Base-by-base conservation (phyloP, 116 monocot species). In the Cymodocea nodosa region DNA sequence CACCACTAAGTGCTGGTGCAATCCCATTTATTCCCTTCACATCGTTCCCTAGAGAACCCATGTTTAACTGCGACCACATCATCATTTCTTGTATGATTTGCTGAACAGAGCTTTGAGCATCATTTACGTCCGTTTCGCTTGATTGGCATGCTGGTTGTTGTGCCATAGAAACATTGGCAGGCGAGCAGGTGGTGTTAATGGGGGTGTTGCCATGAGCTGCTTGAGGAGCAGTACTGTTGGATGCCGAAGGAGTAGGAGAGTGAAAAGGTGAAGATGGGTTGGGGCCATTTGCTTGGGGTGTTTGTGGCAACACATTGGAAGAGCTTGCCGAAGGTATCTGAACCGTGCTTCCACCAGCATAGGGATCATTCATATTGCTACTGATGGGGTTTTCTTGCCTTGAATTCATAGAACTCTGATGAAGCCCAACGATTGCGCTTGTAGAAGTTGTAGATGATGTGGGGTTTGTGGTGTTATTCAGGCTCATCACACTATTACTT, bases 81-180 rank as follows among this genome's bases (percentile, higher is more conserved):
- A n/a, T n/a, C n/a, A n/a, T n/a, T n/a, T n/a, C n/a, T 63, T 90
- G 90, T 35, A 90, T 63, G 25, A 97, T 81, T 66, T 86, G 83
- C 24, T 85, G 90, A 22, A 90, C 82, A 0, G 95, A 87, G 60
- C 79, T 87, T 68, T 90, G 95, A 1, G 90, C 72, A 19, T 83
- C 90, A 24, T 57, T 71, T 17, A 68, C 59, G 15, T 97, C 85
- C 2, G 78, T 59, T 35, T 89, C 83, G 37, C 63, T 80, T 35
- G 75, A 25, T 40, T 75, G 79, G 11, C 51, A 54, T n/a, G 78
- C 0, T 23, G 74, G 69, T 50, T 63, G 80, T 18, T 78, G 78
- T 66, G 74, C 36, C 37, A 65, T 14, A 18, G 76, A 55, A 25
- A 76, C 52, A 69, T 69, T 83, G 71, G 73, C 57, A 35, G 82